Evolutionary conservation across 1,139 yeast genomes (phyloP).

Genomic region (Lodderomyces metapsilosis): DNA sequence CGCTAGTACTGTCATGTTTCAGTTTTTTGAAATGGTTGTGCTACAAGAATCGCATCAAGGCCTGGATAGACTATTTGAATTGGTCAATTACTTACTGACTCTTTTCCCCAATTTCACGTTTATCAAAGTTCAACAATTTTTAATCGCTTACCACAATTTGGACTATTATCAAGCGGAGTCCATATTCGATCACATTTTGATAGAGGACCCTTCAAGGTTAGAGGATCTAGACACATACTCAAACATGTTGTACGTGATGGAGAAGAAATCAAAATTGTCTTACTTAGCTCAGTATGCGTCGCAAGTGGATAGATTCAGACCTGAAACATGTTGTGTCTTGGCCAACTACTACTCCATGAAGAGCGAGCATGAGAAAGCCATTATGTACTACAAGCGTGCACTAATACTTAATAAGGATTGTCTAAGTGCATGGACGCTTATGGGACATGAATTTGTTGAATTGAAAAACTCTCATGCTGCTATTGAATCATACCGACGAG

Average conservation of each 20-base stretch:
- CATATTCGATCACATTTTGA: slow-evolving; percentile 71
- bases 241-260: slow-evolving; percentile 92
- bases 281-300: slow-evolving; percentile 84
- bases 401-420: slow-evolving; percentile 76
- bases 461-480: slow-evolving; percentile 96
- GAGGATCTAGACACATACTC: slow-evolving; percentile 93
- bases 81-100: slow-evolving; percentile 44
- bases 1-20: slow-evolving; percentile 50
- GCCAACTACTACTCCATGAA: slow-evolving; percentile 93
- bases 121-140: slow-evolving; percentile 75
- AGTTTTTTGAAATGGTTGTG: slow-evolving; percentile 66
- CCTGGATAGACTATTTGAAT: slow-evolving; percentile 48
- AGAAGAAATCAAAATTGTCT: slow-evolving; percentile 79
- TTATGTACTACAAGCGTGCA: slow-evolving; percentile 89
- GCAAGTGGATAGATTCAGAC: slow-evolving; percentile 80
- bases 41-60: slow-evolving; percentile 81
- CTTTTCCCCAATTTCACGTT: slow-evolving; percentile 73
- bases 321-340: slow-evolving; percentile 92
- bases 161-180: slow-evolving; percentile 80
- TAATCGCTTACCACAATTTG: slow-evolving; percentile 74
- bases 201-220: slow-evolving; percentile 79
- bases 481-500: slow-evolving; percentile 90
- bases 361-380: slow-evolving; percentile 93
- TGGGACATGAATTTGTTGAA: slow-evolving; percentile 99
- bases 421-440: slow-evolving; percentile 92